These are phyloP conservation scores for Colletotrichum sp. DNA, from an alignment of 2,329 filamentous ascomycete genomes.

Conservation along the genomic window DNA sequence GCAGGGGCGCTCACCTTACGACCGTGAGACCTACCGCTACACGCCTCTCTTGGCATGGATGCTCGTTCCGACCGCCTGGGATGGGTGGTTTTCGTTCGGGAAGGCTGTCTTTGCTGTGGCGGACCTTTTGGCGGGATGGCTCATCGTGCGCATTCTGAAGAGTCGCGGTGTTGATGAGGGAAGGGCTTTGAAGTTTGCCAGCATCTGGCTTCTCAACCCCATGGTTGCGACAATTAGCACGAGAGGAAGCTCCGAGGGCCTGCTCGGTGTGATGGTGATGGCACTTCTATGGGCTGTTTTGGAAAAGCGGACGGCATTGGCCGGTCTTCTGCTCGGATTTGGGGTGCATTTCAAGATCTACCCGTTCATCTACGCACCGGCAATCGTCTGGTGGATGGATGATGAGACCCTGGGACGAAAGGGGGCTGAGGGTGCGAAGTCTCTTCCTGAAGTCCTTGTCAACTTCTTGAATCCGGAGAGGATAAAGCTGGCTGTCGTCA, in stretches of 20 bases:
- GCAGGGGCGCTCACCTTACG: conserved; percentile 76
- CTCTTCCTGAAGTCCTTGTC: conserved; percentile 26
- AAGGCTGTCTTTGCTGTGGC: conserved; percentile 86
- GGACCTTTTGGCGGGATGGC: conserved; percentile 84
- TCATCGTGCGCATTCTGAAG: conserved; percentile 59
- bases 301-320: conserved; percentile 63
- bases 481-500: conserved; percentile 64
- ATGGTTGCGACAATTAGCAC: conserved; percentile 99
- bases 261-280: conserved; percentile 85
- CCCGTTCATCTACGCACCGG: conserved; percentile 90
- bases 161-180: conserved; percentile 50
- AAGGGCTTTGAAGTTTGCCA: conserved; percentile 75
- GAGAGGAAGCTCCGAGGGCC: conserved; percentile 88
- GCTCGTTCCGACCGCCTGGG: conserved; percentile 77
- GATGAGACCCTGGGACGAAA: conserved; percentile 44
- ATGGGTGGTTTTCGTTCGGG: conserved; percentile 77
- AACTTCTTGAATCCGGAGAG: conserved; percentile 60
- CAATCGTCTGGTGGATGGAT: conserved; percentile 83
- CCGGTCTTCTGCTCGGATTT: conserved; percentile 79
- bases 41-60: conserved; percentile 94
- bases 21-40: conserved; percentile 93
- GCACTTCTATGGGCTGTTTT: conserved; percentile 84
- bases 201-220: conserved; percentile 93
- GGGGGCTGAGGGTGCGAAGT: conserved; percentile 4
- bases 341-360: conserved; percentile 99